Percentiles rank a stretch among this genome's conserved stretches.
Conservation (phyloP, 495 filamentous ascomycete species). For the Lasiosphaeria ovina region DNA sequence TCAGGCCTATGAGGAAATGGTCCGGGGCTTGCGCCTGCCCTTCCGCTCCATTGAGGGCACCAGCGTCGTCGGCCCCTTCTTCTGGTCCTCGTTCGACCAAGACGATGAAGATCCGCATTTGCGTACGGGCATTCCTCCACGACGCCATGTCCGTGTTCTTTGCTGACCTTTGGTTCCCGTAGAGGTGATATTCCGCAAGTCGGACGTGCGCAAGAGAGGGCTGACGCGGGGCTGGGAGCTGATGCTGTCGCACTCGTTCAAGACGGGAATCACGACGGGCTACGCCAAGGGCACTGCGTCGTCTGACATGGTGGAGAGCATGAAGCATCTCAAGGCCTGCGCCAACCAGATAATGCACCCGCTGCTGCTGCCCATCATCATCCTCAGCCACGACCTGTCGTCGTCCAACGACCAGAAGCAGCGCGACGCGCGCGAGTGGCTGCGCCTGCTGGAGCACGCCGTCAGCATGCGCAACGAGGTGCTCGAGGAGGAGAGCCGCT, state of each 20-base stretch:
- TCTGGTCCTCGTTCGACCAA: constrained; percentile 54
- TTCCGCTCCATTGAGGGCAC: constrained; percentile 51
- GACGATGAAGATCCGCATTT: constrained; percentile 51
- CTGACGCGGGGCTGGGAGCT: constrained; percentile 57
- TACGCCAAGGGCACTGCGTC: constrained; percentile 54
- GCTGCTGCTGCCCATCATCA: constrained; percentile 52
- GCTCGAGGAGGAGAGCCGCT: constrained; percentile 43
- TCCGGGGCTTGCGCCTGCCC: constrained; percentile 45
- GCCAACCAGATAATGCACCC: constrained; percentile 48
- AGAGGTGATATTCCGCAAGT: constrained; percentile 57
- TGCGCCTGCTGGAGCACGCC: constrained; percentile 55
- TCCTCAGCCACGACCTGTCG: constrained; percentile 51
- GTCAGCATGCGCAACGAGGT: constrained; percentile 56
- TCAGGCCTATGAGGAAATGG: constrained; percentile 42
- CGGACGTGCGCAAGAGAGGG: constrained; percentile 58
- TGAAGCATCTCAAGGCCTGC: constrained; percentile 48
- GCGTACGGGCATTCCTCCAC: constrained; percentile 33
- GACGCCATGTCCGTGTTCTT: not conserved
- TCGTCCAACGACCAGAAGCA: constrained; percentile 51
- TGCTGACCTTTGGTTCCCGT: not conserved
- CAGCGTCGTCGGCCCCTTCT: constrained; percentile 54
- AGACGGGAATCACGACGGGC: constrained; percentile 49
- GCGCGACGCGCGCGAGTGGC: constrained; percentile 55
- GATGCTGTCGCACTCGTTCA: constrained; percentile 55
- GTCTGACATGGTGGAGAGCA: constrained; percentile 45